Evolutionary conservation across 2,329 filamentous ascomycete species (phyloP), one percentile per base, ranked within the genome.

Genomic region (Penicillium corylophilum): DNA sequence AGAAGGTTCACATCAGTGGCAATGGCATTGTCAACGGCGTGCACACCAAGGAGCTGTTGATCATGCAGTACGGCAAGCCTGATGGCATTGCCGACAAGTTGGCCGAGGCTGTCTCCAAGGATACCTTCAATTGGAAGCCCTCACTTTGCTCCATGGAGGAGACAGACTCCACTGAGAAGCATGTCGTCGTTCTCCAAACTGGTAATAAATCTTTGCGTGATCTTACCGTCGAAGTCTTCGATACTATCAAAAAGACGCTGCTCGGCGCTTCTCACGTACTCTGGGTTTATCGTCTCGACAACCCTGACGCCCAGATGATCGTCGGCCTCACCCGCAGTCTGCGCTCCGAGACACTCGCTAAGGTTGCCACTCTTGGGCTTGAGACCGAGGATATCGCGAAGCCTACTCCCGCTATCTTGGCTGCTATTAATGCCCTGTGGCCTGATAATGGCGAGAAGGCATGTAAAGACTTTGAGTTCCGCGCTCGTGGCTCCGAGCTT

Each of bases 281-380:
- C 12, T 66, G 64, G 64, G 62, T 66, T 9, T 64, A 64, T 31
- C 52, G 51, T 5, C 45, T 51, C 13, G 53, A 59, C 16, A 55
- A 33, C 20, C 62, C 63, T 8, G 64, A 66, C 47, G 50, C 60
- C 13, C 61, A 64, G 28, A 66, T 66, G 64, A 59, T 53, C n/a
- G 56, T 66, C n/a, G 64, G 64, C 8, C 39, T 66, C 8, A 54
- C 60, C 10, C 55, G 64, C 13, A 64, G 56, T 40, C 42, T 66
- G 16, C 61, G 64, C 15, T 66, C 64, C 1, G 64, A 66, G 45
- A 60, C 57, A 0, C 24, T 61, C 45, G 57, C 60, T 23, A 62
- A 56, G 35, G 51, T 62, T 20, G 59, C 60, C 3, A 65, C 61
- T 3, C 51, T 66, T 8, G 63, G 63, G 23, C 29, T 66, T 18